phyloP scores from a whole-genome alignment of 2,329 filamentous ascomycete genomes.

The Albophoma yamanashiensis region DNA sequence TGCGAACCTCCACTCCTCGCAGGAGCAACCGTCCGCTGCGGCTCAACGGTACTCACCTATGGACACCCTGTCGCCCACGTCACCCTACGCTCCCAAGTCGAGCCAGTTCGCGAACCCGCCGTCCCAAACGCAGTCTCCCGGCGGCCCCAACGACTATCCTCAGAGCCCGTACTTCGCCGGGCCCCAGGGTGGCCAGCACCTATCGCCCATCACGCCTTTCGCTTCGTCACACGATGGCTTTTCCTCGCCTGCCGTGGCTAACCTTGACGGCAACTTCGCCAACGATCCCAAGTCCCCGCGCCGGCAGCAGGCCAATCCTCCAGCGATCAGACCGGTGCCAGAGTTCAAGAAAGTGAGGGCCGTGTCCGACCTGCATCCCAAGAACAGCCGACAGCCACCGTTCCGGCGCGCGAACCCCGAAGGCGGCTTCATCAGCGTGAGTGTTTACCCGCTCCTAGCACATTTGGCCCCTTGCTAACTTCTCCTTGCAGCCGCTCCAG shows the following conservation, averaged over 20 bases:
- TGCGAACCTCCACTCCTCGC: conserved; percentile 60
- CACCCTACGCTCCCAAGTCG: conserved; percentile 61
- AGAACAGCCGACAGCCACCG: conserved; percentile 76
- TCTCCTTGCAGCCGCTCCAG: conserved; percentile 64
- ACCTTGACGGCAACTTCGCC: conserved; percentile 56
- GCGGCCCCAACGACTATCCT: conserved; percentile 52
- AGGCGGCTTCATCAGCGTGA: conserved; percentile 93
- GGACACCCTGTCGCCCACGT: conserved; percentile 74
- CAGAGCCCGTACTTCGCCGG: conserved; percentile 48
- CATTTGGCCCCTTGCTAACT: background rate
- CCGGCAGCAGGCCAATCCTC: conserved; percentile 39
- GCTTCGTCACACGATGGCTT: conserved; percentile 60
- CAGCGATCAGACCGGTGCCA: conserved; percentile 56
- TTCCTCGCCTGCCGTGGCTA: conserved; percentile 58
- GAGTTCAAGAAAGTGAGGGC: conserved; percentile 75
- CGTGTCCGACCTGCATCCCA: conserved; percentile 65
- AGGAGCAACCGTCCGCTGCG: conserved; percentile 57
- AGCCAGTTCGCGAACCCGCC: conserved; percentile 43
- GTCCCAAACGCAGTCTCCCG: conserved; percentile 66
- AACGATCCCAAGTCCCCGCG: conserved; percentile 49
- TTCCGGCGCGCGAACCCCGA: conserved; percentile 93
- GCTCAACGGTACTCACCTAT: conserved; percentile 93
- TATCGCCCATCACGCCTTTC: conserved; percentile 65
- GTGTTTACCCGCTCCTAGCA: conserved; percentile 18
- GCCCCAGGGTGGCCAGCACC: conserved; percentile 46